These are phyloP conservation scores for Ophiostoma piceae DNA, from an alignment of 2,329 filamentous ascomycete genomes.

Conservation along the genomic window DNA sequence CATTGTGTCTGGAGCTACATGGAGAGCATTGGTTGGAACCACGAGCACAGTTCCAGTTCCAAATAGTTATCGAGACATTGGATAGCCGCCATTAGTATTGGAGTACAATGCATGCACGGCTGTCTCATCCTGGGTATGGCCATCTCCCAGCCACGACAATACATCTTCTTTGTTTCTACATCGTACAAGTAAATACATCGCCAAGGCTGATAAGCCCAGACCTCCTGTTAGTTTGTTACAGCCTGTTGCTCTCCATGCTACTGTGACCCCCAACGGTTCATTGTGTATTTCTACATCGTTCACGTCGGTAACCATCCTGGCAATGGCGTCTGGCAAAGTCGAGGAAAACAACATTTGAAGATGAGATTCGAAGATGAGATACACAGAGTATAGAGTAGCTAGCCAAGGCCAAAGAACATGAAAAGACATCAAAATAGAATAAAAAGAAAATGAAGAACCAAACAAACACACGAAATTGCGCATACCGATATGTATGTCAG, in stretches of 20 bases:
- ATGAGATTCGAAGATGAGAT: neutral
- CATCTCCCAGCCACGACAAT: neutral
- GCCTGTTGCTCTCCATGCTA: neutral
- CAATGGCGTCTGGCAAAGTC: neutral
- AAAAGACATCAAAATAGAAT: neutral
- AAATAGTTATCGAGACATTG: neutral
- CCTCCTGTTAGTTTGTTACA: slow-evolving; percentile 2
- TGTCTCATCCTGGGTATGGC: neutral
- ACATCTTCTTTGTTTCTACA: neutral
- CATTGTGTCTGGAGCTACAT: neutral
- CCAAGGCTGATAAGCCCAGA: slow-evolving; percentile 5
- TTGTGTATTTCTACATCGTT: neutral
- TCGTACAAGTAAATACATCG: neutral
- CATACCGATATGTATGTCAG: neutral
- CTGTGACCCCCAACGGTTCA: slow-evolving; percentile 9
- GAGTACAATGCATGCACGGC: neutral
- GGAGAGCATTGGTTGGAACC: neutral
- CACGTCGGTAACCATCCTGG: neutral
- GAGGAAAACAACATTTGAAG: neutral
- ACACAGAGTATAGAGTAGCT: neutral
- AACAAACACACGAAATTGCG: neutral
- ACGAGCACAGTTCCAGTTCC: neutral
- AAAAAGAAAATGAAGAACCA: neutral
- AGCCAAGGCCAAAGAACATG: neutral
- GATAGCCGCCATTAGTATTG: neutral